Evolutionary conservation across 768 basidiomycete genomes (phyloP).

Genomic region (Naganishia vaughanmartiniae): DNA sequence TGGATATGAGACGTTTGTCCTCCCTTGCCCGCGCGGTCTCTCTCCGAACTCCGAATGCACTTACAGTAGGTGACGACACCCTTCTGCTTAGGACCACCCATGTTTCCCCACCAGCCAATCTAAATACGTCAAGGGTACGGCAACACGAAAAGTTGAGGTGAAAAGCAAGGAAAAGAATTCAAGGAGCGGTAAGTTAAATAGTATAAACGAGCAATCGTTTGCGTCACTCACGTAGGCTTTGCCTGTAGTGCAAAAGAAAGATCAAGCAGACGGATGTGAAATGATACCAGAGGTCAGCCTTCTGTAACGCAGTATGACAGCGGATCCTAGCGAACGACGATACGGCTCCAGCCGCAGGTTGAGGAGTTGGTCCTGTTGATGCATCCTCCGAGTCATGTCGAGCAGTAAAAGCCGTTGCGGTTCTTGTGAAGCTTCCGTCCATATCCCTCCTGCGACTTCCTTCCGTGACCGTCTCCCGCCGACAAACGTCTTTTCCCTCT

Average conservation of each 20-base stretch:
- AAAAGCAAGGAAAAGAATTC: neutral
- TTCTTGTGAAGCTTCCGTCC: neutral
- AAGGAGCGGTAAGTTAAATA: neutral
- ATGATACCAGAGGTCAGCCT: neutral
- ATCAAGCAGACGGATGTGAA: neutral
- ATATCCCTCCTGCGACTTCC: no score
- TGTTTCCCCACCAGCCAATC: conserved; percentile 91
- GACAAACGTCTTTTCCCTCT: no score
- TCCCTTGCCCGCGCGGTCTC: no score
- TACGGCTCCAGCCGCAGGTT: neutral
- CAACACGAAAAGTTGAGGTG: neutral
- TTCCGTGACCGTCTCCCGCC: neutral
- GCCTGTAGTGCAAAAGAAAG: conserved; percentile 54
- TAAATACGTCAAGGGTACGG: conserved; percentile 44
- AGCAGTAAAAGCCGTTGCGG: neutral
- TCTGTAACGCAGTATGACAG: neutral
- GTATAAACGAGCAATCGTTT: neutral
- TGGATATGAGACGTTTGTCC: neutral
- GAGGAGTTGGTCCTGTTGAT: no score
- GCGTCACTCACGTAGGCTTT: conserved; percentile 71
- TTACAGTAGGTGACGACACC: conserved; percentile 78
- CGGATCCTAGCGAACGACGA: neutral
- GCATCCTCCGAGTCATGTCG: neutral
- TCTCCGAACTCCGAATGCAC: no score
- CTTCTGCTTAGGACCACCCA: conserved; percentile 66